phyloP scores from a whole-genome alignment of 495 filamentous ascomycete genomes.

The Penicillium crystallinum region DNA sequence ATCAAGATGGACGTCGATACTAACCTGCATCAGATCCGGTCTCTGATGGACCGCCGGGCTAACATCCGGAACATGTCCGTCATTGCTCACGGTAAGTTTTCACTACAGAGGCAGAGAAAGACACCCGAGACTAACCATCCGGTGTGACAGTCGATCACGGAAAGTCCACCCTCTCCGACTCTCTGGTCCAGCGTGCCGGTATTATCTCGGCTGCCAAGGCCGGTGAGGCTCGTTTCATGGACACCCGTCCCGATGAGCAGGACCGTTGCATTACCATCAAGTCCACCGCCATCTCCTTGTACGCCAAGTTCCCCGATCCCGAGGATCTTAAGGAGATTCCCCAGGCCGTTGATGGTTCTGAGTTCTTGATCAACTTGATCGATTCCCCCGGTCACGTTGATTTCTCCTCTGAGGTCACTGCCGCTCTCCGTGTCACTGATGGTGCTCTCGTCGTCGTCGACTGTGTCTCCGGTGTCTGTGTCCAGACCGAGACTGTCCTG shows the following conservation, averaged over 20 bases:
- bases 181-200: constrained; percentile 97
- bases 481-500: constrained; percentile 99
- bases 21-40: constrained; percentile 60
- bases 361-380: constrained; percentile 99
- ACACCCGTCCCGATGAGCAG: constrained; percentile 96
- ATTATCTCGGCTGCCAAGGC: constrained; percentile 99
- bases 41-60: constrained; percentile 92
- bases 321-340: constrained; percentile 96
- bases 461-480: constrained; percentile 97
- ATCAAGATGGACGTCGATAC: background rate
- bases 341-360: constrained; percentile 78
- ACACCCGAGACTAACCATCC: constrained; percentile 4
- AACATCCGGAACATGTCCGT: constrained; percentile 99
- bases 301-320: constrained; percentile 71
- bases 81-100: constrained; percentile 87
- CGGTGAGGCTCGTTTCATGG: constrained; percentile 90
- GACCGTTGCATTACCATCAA: constrained; percentile 99
- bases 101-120: background rate
- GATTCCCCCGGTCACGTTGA: constrained; percentile 99
- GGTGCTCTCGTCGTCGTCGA: constrained; percentile 99
- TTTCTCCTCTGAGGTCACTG: constrained; percentile 99
- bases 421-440: constrained; percentile 98
- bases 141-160: constrained; percentile 80
- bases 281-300: constrained; percentile 98
- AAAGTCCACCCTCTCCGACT: constrained; percentile 99